Percentiles rank a stretch among this genome's conserved stretches.
These are phyloP conservation scores for Chytridium lagenaria DNA, from an alignment of 371 early-diverging fungal genomes.

Conservation along the genomic window DNA sequence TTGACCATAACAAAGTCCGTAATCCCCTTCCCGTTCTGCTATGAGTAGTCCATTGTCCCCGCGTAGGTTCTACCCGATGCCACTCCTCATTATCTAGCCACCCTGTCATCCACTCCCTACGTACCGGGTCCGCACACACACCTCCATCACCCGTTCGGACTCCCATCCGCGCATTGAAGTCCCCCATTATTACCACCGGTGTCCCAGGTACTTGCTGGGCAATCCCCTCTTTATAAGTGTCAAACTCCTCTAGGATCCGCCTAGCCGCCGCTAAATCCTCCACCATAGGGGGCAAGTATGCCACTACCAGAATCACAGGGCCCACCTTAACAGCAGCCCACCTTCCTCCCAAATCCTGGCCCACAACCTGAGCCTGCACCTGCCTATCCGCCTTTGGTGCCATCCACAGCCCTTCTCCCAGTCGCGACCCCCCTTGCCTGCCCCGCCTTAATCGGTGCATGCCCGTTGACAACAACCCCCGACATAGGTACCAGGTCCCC, in stretches of 20 bases:
- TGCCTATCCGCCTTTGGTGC: not conserved
- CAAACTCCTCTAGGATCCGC: not conserved
- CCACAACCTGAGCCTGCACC: not conserved
- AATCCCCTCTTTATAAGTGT: not conserved
- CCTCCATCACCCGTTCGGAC: not conserved
- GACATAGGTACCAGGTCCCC: not conserved
- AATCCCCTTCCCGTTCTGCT: not conserved
- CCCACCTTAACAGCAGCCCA: constrained; percentile 6
- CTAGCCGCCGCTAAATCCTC: not conserved
- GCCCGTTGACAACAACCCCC: not conserved
- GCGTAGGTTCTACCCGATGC: not conserved
- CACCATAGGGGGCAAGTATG: constrained; percentile 3
- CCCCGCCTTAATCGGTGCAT: not conserved
- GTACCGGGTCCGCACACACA: not conserved
- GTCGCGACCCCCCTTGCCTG: not conserved
- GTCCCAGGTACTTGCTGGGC: not conserved
- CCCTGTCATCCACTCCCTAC: not conserved
- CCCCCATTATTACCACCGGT: not conserved
- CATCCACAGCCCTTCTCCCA: not conserved
- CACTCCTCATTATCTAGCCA: not conserved
- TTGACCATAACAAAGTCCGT: not conserved
- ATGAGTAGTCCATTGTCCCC: constrained; percentile 2
- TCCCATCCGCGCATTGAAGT: constrained; percentile 4
- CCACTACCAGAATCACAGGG: not conserved
- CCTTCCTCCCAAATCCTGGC: not conserved